A percentile compares a stretch with the other conserved stretches of the same genome.
Evolutionary conservation across 2,329 filamentous ascomycete genomes (phyloP).

Genomic region (Alternaria sp.): DNA sequence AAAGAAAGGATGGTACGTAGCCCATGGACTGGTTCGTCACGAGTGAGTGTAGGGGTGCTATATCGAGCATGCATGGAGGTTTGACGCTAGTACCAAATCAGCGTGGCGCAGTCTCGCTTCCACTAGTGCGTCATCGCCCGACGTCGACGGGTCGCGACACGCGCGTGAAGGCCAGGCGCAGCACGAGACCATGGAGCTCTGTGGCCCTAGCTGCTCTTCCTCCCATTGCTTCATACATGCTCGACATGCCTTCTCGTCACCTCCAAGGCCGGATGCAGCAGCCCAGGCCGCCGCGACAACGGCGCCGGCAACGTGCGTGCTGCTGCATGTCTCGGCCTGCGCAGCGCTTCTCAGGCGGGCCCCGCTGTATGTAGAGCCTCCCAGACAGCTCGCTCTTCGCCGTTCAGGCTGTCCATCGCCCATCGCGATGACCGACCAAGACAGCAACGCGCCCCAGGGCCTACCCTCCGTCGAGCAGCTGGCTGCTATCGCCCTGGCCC

Average conservation of each 20-base stretch:
- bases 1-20: background rate
- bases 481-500: background rate
- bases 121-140: background rate
- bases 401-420: too few relatives aligned
- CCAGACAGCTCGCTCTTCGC: too few relatives aligned
- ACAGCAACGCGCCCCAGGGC: background rate
- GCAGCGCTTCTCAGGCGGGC: background rate
- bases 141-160: background rate
- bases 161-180: background rate
- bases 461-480: background rate
- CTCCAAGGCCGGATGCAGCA: background rate
- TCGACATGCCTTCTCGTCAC: background rate
- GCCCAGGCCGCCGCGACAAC: background rate
- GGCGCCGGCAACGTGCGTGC: background rate
- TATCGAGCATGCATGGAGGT: background rate
- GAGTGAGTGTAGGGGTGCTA: background rate
- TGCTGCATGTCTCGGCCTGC: background rate
- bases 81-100: background rate
- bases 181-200: background rate
- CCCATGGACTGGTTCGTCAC: background rate
- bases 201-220: too few relatives aligned
- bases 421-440: background rate
- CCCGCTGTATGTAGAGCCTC: too few relatives aligned
- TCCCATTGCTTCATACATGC: background rate
- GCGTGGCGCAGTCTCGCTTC: background rate